Base-by-base conservation (phyloP, 2,329 filamentous ascomycete genomes). In the Fusarium tjaetaba region DNA sequence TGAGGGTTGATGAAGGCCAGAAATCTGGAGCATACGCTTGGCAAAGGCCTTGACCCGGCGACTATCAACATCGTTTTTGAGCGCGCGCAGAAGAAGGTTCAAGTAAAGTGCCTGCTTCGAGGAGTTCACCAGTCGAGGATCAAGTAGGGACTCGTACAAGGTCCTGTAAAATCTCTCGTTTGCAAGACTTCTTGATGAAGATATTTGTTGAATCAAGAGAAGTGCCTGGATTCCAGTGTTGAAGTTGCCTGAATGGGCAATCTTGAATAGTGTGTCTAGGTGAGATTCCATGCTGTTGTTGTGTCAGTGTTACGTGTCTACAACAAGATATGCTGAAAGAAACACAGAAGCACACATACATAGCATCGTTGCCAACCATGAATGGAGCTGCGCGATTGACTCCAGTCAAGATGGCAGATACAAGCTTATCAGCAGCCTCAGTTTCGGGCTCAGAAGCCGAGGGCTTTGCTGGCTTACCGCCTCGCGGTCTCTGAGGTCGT, bases 211-310 rank as follows among this genome's bases (percentile, higher is more conserved):
- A 74, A 99, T 97, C 53, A 99, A 86, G 84, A 97, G 93, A 73
- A 99, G 88, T 39, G 96, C 96, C 83, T 99, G 96, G 42, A 99
- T 94, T 80, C 95, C 96, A 2, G 96, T 99, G 84, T 98, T 99
- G 88, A 99, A 98, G 82, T 99, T 99, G 64, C 96, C 94, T 2
- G 96, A 98, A 83, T 99, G 96, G 1, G 96, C 97, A 78, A 99
- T 96, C 77, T 91, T 92, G 88, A 98, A 99, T 32, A 99, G 88
- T 7, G 96, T 98, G 80, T 98, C 93, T 65, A 99, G 89, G 79
- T 99, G 96, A 66, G 92, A 91, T 79, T 97, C 94, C 74, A 98
- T 90, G 30, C 91, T 93, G 61, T 61, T 8, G 48, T 30, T 51
- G 30, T 28, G 61, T 81, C 61, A 77, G 74, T 55, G 58, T 34